A percentile compares a stretch with the other conserved stretches of the same genome.
phyloP scores from a whole-genome alignment of 2,329 filamentous ascomycete genomes.

The Hypoxylon sp. region DNA sequence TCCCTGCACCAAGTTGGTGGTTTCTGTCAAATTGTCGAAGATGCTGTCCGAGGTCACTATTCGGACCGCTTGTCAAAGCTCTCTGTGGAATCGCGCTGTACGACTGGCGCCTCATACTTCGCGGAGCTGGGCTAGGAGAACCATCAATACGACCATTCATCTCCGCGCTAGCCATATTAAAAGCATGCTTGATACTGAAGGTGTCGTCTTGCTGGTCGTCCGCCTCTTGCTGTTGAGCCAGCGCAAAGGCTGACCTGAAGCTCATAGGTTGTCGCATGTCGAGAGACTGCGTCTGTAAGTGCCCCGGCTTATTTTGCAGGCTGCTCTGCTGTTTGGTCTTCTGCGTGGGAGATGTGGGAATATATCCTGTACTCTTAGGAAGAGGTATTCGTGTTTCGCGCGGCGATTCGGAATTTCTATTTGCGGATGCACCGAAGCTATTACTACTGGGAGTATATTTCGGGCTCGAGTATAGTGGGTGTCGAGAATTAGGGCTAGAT shows the following conservation, averaged over 20 bases:
- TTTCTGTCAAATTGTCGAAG: constrained; percentile 53
- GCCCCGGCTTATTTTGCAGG: constrained; percentile 25
- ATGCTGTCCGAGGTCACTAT: constrained; percentile 53
- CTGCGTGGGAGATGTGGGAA: constrained; percentile 14
- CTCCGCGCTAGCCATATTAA: constrained; percentile 51
- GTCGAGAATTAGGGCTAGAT: constrained; percentile 30
- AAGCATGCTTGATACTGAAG: constrained; percentile 48
- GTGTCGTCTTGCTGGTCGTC: constrained; percentile 46
- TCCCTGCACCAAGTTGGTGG: constrained; percentile 48
- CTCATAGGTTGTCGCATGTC: constrained; percentile 52
- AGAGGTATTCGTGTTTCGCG: constrained; percentile 51
- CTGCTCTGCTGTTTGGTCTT: constrained; percentile 20
- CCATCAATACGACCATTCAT: constrained; percentile 50
- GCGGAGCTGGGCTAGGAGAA: constrained; percentile 54
- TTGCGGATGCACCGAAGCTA: constrained; percentile 36
- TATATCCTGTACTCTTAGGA: constrained; percentile 37
- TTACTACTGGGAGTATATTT: constrained; percentile 36
- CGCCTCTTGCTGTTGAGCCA: constrained; percentile 48
- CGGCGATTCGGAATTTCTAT: constrained; percentile 39
- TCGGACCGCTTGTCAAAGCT: constrained; percentile 48
- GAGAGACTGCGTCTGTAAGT: constrained; percentile 23
- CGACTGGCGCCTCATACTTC: constrained; percentile 45
- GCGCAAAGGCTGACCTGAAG: constrained; percentile 50
- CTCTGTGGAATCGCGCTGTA: constrained; percentile 33
- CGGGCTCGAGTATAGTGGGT: constrained; percentile 36